Conservation (phyloP, 495 filamentous ascomycete genomes). For the Evernia prunastri region DNA sequence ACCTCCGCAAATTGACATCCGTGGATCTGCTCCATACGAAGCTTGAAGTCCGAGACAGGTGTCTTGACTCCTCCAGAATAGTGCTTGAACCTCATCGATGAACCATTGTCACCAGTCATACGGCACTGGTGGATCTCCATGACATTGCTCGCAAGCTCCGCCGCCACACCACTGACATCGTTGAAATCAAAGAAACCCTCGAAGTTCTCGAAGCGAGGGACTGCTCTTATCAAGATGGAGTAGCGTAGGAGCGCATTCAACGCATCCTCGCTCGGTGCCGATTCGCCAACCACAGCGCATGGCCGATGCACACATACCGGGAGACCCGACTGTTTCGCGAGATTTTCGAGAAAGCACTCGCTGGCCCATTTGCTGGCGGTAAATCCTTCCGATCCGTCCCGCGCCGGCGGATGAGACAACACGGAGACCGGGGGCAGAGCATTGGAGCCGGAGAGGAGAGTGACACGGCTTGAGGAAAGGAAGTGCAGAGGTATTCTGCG, state of each 20-base stretch:
- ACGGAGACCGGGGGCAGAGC: slow-evolving; percentile 5
- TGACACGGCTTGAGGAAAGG: slow-evolving; percentile 39
- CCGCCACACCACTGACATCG: slow-evolving; percentile 14
- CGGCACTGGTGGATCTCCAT: too few relatives aligned
- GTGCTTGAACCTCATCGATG: too few relatives aligned
- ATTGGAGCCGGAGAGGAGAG: slow-evolving; percentile 18
- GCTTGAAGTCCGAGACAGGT: too few relatives aligned
- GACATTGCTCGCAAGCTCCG: slow-evolving; percentile 12
- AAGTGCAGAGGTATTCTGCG: slow-evolving; percentile 44
- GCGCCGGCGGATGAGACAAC: slow-evolving; percentile 16
- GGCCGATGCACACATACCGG: slow-evolving; percentile 40
- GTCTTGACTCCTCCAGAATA: too few relatives aligned
- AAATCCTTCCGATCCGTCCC: slow-evolving; percentile 40
- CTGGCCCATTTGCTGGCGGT: slow-evolving; percentile 48
- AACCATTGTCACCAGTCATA: too few relatives aligned
- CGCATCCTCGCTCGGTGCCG: slow-evolving; percentile 23
- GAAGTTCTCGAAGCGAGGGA: slow-evolving; percentile 10
- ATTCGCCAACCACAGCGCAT: slow-evolving; percentile 28
- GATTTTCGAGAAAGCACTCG: slow-evolving; percentile 43
- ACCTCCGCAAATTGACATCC: too few relatives aligned
- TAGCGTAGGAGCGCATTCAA: slow-evolving; percentile 24
- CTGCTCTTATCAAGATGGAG: slow-evolving; percentile 14
- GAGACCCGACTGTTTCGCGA: slow-evolving; percentile 23
- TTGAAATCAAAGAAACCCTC: slow-evolving; percentile 25
- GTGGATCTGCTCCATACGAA: too few relatives aligned